These are phyloP conservation scores for Boletus tomentosulus DNA, from an alignment of 768 basidiomycete genomes.

Conservation along the genomic window DNA sequence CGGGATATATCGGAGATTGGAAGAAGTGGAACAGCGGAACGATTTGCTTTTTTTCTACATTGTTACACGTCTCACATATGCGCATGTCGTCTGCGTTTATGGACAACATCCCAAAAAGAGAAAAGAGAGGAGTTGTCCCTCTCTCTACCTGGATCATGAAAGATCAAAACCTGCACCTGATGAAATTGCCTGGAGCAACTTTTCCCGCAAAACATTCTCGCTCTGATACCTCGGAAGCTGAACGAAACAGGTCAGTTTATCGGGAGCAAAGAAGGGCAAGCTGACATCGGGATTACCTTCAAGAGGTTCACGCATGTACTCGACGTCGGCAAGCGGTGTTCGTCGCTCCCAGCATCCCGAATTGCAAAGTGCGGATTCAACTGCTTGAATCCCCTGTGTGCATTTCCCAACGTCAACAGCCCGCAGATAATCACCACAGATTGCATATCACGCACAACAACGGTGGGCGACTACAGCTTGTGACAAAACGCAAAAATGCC, in stretches of 20 bases:
- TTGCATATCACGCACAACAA: slow-evolving; percentile 56
- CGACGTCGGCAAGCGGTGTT: slow-evolving; percentile 64
- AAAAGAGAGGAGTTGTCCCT: background rate
- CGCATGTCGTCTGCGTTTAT: background rate
- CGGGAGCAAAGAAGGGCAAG: background rate
- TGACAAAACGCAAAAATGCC: slow-evolving; percentile 83
- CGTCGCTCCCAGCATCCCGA: slow-evolving; percentile 72
- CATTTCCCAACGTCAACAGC: background rate
- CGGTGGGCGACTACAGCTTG: slow-evolving; percentile 87
- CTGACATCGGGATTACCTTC: slow-evolving; percentile 51
- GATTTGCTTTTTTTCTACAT: background rate
- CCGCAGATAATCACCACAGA: background rate
- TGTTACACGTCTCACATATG: slow-evolving; percentile 6
- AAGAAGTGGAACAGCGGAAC: slow-evolving; percentile 4
- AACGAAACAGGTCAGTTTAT: background rate
- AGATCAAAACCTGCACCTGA: slow-evolving; percentile 92
- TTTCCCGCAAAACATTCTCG: slow-evolving; percentile 61
- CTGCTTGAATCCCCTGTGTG: slow-evolving; percentile 72
- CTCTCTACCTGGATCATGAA: slow-evolving; percentile 35
- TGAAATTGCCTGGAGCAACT: slow-evolving; percentile 82
- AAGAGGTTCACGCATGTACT: slow-evolving; percentile 92
- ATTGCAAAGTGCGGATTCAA: slow-evolving; percentile 87
- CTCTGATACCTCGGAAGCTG: slow-evolving; percentile 70
- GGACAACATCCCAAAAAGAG: background rate
- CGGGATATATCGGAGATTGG: background rate